Conservation (phyloP, 202 grass and related monocot species). For the Digitaria exilis region DNA sequence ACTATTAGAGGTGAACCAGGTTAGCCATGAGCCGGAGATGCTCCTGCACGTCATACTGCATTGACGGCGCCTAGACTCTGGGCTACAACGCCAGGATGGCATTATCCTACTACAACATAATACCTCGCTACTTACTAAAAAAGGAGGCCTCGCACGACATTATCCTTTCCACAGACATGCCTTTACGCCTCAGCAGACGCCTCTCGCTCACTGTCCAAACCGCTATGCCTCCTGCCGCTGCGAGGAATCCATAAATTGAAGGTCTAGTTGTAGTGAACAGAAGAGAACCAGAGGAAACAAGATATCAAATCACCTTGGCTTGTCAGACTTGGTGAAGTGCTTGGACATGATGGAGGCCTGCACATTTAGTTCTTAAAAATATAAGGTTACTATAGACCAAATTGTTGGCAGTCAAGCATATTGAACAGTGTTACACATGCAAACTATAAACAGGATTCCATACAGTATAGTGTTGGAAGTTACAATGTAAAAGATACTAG, state of each 20-base stretch:
- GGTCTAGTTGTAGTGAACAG: background rate
- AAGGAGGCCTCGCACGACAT: background rate
- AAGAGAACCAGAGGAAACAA: slow-evolving; percentile 2
- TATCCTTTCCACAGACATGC: slow-evolving; percentile 10
- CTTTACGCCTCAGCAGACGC: slow-evolving; percentile 31
- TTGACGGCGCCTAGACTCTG: slow-evolving; percentile 13
- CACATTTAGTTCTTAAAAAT: slow-evolving; percentile 35
- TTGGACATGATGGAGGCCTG: slow-evolving; percentile 98
- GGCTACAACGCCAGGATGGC: slow-evolving; percentile 17
- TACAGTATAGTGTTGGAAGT: background rate
- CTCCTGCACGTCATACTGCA: slow-evolving; percentile 46
- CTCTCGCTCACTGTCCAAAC: slow-evolving; percentile 59
- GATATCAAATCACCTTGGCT: slow-evolving; percentile 68
- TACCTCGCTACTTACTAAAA: slow-evolving; percentile 22
- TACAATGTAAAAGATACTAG: slow-evolving; percentile 10
- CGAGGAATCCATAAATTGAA: background rate
- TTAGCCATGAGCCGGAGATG: slow-evolving; percentile 39
- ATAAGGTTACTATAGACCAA: slow-evolving; percentile 22
- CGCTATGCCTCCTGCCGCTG: slow-evolving; percentile 57
- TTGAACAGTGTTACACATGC: background rate
- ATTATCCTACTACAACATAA: slow-evolving; percentile 25
- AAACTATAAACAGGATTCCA: background rate
- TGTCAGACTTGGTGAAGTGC: slow-evolving; percentile 87
- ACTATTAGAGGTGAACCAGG: background rate
- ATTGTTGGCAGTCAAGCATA: background rate